Conservation (phyloP, 768 basidiomycete species). For the Lactarius psammicola region DNA sequence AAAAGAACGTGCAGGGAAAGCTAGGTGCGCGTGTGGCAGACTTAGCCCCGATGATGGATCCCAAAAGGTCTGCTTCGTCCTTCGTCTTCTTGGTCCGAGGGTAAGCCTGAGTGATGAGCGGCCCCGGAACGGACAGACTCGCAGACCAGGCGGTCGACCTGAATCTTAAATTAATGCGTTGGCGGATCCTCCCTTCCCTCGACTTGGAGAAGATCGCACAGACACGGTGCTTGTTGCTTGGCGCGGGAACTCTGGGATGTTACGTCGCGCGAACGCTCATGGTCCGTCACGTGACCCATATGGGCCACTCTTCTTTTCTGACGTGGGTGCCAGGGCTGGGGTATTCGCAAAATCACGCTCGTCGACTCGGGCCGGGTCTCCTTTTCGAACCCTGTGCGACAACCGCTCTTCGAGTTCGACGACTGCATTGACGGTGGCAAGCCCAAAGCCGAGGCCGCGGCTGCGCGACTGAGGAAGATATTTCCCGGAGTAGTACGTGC, state of each 20-base stretch:
- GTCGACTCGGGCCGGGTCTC: slow-evolving; percentile 90
- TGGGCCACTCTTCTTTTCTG: neutral
- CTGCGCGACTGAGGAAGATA: slow-evolving; percentile 78
- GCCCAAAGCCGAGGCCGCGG: slow-evolving; percentile 90
- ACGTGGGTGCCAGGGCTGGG: slow-evolving; percentile 72
- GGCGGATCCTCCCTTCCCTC: slow-evolving; percentile 89
- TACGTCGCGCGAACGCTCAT: slow-evolving; percentile 91
- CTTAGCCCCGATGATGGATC: slow-evolving; percentile 96
- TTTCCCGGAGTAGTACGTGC: slow-evolving; percentile 86
- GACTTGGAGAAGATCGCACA: slow-evolving; percentile 83
- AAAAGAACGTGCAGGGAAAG: slow-evolving; percentile 86
- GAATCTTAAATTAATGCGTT: slow-evolving; percentile 96
- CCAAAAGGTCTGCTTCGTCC: slow-evolving; percentile 51
- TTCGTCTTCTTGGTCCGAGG: neutral
- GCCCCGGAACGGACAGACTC: slow-evolving; percentile 49
- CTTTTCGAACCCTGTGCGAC: slow-evolving; percentile 96
- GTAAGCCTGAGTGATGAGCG: neutral
- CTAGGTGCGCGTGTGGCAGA: slow-evolving; percentile 86
- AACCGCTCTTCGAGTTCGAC: slow-evolving; percentile 93
- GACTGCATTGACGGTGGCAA: slow-evolving; percentile 93
- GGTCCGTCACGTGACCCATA: slow-evolving; percentile 45
- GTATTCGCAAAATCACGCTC: slow-evolving; percentile 88
- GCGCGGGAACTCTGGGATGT: slow-evolving; percentile 95
- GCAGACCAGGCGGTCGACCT: slow-evolving; percentile 98
- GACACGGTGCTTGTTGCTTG: slow-evolving; percentile 82